Evolutionary conservation across 768 basidiomycete species (phyloP).

Genomic region (Lactarius pseudohatsudake): DNA sequence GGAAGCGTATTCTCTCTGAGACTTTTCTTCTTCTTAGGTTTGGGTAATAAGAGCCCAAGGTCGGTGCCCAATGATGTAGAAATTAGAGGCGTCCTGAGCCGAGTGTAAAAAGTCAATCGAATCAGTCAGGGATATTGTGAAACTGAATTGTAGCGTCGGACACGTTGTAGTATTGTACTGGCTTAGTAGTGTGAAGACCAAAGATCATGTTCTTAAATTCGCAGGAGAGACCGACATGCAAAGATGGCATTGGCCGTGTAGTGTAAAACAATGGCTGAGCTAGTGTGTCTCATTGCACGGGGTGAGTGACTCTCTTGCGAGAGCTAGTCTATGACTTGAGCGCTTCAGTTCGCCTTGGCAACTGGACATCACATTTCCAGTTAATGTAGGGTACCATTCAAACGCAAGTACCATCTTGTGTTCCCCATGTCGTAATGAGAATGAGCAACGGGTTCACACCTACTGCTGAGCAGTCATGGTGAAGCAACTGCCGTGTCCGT

Average conservation of each 20-base stretch:
- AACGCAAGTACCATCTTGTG: neutral
- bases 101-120: neutral
- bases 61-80: neutral
- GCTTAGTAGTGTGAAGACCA: neutral
- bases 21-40: neutral
- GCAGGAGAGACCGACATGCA: neutral
- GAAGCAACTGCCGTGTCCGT: neutral
- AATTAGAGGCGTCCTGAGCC: neutral
- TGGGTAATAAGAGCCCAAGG: neutral
- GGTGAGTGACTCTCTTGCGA: too few relatives aligned
- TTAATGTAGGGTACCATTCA: neutral
- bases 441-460: neutral
- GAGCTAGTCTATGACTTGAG: too few relatives aligned
- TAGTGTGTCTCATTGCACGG: too few relatives aligned
- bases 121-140: neutral
- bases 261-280: neutral
- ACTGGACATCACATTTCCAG: neutral
- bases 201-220: neutral
- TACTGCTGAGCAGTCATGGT: neutral
- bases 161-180: neutral
- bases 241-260: neutral
- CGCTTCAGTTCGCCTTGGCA: neutral
- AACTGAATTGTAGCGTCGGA: neutral
- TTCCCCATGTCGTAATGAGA: neutral
- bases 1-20: conserved; percentile 40